phyloP scores from a whole-genome alignment of 768 basidiomycete species.

The Mycena epipterygia region DNA sequence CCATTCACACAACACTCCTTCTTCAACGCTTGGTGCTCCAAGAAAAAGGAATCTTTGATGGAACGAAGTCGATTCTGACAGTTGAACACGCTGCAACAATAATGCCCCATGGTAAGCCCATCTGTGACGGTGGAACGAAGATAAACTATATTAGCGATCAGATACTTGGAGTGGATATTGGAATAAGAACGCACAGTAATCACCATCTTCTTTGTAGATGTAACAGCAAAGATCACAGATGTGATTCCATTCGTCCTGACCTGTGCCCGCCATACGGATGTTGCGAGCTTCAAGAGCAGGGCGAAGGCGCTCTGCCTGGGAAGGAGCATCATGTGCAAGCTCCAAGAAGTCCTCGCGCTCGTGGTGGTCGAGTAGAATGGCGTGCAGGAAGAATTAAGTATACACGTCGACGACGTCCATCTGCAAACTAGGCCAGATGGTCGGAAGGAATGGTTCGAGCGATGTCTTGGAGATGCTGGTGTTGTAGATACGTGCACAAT shows the following conservation, averaged over 20 bases:
- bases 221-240: conserved; percentile 44
- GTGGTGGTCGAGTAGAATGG: conserved; percentile 37
- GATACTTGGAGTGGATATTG: not conserved
- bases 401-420: conserved; percentile 41
- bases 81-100: not conserved
- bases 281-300: conserved; percentile 42
- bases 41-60: not conserved
- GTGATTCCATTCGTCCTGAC: conserved; percentile 47
- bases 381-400: conserved; percentile 41
- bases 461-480: conserved; percentile 14
- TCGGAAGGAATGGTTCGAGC: conserved; percentile 20
- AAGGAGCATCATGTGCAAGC: conserved; percentile 34
- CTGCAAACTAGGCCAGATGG: conserved; percentile 21
- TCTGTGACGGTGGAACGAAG: conserved; percentile 12
- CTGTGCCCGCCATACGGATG: too few species aligned
- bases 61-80: conserved; percentile 6
- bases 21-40: not conserved
- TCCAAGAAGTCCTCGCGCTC: conserved; percentile 25
- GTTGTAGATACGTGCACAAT: conserved; percentile 49
- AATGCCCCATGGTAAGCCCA: conserved; percentile 3
- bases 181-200: conserved; percentile 7
- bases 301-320: conserved; percentile 37
- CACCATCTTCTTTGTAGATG: conserved; percentile 27
- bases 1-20: not conserved
- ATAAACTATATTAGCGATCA: too few species aligned